Conservation (phyloP, 257 asterid species). For the Solanum ossicruentum region DNA sequence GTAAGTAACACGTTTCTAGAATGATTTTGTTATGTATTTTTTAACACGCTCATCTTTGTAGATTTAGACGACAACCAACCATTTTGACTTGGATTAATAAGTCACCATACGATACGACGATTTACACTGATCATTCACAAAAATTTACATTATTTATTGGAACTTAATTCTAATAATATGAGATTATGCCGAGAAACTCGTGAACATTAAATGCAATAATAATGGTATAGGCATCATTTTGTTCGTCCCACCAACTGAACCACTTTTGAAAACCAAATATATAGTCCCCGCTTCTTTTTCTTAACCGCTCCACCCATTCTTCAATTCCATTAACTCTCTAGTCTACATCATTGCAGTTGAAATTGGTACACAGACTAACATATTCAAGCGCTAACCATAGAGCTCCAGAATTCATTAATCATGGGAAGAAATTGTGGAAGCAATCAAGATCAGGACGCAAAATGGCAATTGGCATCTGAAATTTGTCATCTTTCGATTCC, state of each 20-base stretch:
- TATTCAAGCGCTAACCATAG: neutral
- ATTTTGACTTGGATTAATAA: too few species aligned
- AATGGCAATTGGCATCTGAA: slow-evolving; percentile 33
- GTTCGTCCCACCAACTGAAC: slow-evolving; percentile 12
- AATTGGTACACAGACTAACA: neutral
- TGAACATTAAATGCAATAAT: too few species aligned
- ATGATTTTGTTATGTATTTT: too few species aligned
- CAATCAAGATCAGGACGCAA: slow-evolving; percentile 18
- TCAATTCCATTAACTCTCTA: neutral
- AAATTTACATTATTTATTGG: neutral
- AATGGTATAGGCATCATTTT: neutral
- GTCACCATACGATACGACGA: too few species aligned
- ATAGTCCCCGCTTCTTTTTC: slow-evolving; percentile 16
- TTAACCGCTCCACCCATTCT: slow-evolving; percentile 46
- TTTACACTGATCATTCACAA: too few species aligned
- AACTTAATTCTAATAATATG: too few species aligned
- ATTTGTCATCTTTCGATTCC: slow-evolving; percentile 34
- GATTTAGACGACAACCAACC: too few species aligned
- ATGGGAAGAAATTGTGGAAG: slow-evolving; percentile 22
- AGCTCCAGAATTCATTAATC: neutral
- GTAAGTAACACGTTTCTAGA: too few species aligned
- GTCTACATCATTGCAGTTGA: neutral
- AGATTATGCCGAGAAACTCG: too few species aligned
- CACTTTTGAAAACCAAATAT: slow-evolving; percentile 8
- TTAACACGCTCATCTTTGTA: too few species aligned